Evolutionary conservation across 2,329 filamentous ascomycete species (phyloP), one percentile per base, ranked within the genome.

Genomic region (Ophiostoma ulmi): DNA sequence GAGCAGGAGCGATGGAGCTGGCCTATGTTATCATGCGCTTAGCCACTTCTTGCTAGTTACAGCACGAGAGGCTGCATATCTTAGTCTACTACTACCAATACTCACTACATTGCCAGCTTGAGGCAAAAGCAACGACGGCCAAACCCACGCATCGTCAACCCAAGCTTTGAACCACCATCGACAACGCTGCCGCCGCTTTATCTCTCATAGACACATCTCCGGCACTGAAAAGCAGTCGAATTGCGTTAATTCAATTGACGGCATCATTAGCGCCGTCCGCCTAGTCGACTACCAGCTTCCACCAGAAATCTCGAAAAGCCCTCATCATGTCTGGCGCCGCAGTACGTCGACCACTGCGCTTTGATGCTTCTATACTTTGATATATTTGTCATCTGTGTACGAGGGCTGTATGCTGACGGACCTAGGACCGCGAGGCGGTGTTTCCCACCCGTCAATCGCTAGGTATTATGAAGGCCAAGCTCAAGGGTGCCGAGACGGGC

Each of bases 391-490:
- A 11, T 6, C 38, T 13, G 44, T 5, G 5, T 2, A 26, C 26
- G n/a, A 31, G 48, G 1, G 52, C 67, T 20, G 10, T 22, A 20
- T 10, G 10, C 3, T 63, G 20, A 5, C 7, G 2, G 6, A 31
- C 35, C 4, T 71, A 97, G 94, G 93, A 94, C 80, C 89, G 95
- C 80, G 95, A 99, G 83, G 87, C 94, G 78, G 94, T 99, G 82
- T 99, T 99, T 83, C 92, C 95, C 77, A 99, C 95, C 79, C 92
- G 95, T 78, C 95, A 99, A 85, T 97, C 93, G 80, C 85, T 99
- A 82, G 94, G 93, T 75, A 82, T 96, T 79, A 99, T 99, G 94
- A 98, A 98, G 83, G 89, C 90, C 75, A 99, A 99, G 86, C 89
- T 99, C 78, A 98, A 98, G 85, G 94, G 91, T 73, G 91, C 91